phyloP scores from a whole-genome alignment of 2,329 filamentous ascomycete genomes.

The Hypomyces rosellus region DNA sequence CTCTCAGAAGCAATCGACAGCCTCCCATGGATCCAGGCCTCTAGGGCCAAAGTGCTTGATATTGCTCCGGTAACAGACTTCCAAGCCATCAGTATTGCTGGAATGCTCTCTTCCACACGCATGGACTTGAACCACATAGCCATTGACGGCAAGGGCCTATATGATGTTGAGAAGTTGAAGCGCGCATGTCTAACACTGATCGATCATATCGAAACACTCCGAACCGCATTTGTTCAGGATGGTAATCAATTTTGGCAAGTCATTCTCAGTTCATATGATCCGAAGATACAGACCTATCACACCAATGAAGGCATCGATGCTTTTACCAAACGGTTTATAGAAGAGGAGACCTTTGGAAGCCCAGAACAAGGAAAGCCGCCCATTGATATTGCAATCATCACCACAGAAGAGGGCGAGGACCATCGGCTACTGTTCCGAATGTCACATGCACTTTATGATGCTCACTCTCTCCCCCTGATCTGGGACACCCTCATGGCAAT shows the following conservation, averaged over 20 bases:
- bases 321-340: not conserved
- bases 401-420: not conserved
- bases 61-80: not conserved
- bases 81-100: not conserved
- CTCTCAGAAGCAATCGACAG: not conserved
- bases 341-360: not conserved
- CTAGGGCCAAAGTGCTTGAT: not conserved
- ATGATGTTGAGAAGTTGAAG: not conserved
- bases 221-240: not conserved
- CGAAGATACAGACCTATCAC: not conserved
- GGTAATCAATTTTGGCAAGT: conserved; percentile 1
- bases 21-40: not conserved
- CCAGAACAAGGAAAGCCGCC: not conserved
- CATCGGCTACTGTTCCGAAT: not conserved
- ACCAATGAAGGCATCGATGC: not conserved
- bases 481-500: not conserved
- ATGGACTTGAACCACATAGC: not conserved
- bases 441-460: conserved; percentile 1
- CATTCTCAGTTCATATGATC: not conserved
- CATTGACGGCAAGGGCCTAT: not conserved
- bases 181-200: not conserved
- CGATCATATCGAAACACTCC: not conserved
- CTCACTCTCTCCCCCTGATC: not conserved
- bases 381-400: not conserved
- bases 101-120: not conserved